Evolutionary conservation across 371 early-diverging fungal genomes (phyloP).

Genomic region (Homolaphlyctis polyrhiza): DNA sequence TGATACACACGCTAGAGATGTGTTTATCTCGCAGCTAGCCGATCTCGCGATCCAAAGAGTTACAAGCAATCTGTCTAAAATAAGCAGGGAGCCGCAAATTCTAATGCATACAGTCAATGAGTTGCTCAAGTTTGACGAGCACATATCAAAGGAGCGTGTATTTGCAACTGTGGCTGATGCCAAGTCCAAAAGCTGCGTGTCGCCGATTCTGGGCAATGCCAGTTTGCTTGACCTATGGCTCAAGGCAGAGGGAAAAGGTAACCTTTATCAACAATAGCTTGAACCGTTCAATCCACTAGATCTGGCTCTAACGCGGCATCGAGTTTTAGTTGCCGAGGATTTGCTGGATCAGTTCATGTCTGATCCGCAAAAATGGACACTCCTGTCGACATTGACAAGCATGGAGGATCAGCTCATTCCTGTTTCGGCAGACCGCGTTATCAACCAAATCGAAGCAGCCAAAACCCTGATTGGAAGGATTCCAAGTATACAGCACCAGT

Average conservation of each 20-base stretch:
- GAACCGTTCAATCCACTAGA: not conserved
- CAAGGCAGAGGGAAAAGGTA: not conserved
- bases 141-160: no score
- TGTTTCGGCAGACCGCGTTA: not conserved
- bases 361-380: not conserved
- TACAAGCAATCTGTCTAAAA: no score
- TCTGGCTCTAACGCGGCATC: not conserved
- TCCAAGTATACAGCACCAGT: not conserved
- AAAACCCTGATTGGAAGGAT: not conserved
- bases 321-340: not conserved
- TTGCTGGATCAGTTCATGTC: not conserved
- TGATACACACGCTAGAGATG: no score
- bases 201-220: not conserved
- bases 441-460: not conserved
- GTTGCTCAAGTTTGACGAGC: not conserved
- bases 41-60: no score
- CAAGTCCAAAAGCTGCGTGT: no score
- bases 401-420: not conserved
- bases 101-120: not conserved
- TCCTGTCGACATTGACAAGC: not conserved
- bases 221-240: not conserved
- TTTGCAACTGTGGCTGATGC: no score
- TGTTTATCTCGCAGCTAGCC: no score
- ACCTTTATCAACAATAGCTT: no score
- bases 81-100: not conserved